Evolutionary conservation across 75 land plant genomes (phyloP), one percentile per base, ranked within the genome.

Genomic region (Chamaecyparis obtusa): DNA sequence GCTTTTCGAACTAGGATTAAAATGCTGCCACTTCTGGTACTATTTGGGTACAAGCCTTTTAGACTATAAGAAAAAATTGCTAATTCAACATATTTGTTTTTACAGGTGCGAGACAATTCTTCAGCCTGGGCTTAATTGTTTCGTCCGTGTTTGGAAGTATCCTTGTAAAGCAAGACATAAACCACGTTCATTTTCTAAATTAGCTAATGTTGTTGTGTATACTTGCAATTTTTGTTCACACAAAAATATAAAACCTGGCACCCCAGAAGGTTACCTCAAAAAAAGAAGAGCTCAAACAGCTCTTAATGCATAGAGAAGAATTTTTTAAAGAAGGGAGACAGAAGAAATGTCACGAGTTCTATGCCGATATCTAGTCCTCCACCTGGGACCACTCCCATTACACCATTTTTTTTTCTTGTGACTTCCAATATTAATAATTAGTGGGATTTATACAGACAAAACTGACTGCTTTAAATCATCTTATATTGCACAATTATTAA

Each of bases 51-150:
- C 1, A 30, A 32, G 10, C 36, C 36, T 74, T 33, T 10, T 30
- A 74, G 33, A 43, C 51, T 44, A 79, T 6, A 43, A 79, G 10
- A 7, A 48, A 4, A 80, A 7, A 9, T 80, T 84, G 9, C 85
- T 54, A 21, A 51, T 84, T 32, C n/a, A 15, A 8, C 32, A 24
- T 49, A 21, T 19, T 32, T 56, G 16, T 35, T 11, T 33, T 32
- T 15, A 30, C 89, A 94, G 96, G 85, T 94, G 96, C 75, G 94
- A 94, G 86, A 87, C 92, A 15, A 67, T 93, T 35, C 93, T 93
- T 67, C 91, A 89, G 81, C 94, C 93, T 77, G 94, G 93, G 24
- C 41, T 87, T 56, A 93, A 94, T 83, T 94, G 93, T 87, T 88
- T 86, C 10, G 86, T 94, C 2, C 94, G 96, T 19, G 87, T 93